Evolutionary conservation across 2,329 filamentous ascomycete species (phyloP).

Genomic region (Penicillium sp.): DNA sequence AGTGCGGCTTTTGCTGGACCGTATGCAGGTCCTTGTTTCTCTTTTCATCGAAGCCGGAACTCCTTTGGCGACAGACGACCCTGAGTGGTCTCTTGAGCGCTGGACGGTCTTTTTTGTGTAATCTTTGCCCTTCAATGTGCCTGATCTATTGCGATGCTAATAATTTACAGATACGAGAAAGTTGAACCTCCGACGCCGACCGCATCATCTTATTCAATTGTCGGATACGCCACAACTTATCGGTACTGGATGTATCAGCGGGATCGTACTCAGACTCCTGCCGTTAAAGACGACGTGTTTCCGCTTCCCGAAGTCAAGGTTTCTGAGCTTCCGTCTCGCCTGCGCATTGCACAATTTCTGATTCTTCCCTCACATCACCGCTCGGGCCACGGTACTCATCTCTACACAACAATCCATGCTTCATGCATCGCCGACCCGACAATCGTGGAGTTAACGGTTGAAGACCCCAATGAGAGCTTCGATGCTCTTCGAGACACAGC

Average conservation of each 20-base stretch:
- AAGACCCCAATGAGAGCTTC: conserved; percentile 78
- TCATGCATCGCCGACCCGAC: conserved; percentile 65
- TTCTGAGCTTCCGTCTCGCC: conserved; percentile 67
- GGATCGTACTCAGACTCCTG: conserved; percentile 38
- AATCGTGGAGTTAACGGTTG: conserved; percentile 82
- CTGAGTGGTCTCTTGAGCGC: conserved; percentile 70
- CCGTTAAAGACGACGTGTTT: conserved; percentile 43
- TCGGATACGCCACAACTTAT: conserved; percentile 88
- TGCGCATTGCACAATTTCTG: conserved; percentile 89
- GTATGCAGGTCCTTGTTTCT: conserved; percentile 78
- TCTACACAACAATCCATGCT: conserved; percentile 78
- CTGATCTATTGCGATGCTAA: not conserved
- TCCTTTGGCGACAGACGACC: conserved; percentile 67
- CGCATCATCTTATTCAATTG: conserved; percentile 69
- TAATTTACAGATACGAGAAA: conserved; percentile 55
- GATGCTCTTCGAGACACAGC: conserved; percentile 63
- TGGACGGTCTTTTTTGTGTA: conserved; percentile 93
- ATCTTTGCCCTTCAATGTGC: conserved; percentile 10
- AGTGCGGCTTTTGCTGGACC: conserved; percentile 69
- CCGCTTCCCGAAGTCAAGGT: conserved; percentile 48
- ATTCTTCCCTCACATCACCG: conserved; percentile 84
- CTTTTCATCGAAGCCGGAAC: conserved; percentile 94
- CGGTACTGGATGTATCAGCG: conserved; percentile 66
- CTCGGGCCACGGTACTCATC: conserved; percentile 71
- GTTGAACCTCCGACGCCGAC: conserved; percentile 42